phyloP scores from a whole-genome alignment of 345 rosid species.

The Citrus medica region DNA sequence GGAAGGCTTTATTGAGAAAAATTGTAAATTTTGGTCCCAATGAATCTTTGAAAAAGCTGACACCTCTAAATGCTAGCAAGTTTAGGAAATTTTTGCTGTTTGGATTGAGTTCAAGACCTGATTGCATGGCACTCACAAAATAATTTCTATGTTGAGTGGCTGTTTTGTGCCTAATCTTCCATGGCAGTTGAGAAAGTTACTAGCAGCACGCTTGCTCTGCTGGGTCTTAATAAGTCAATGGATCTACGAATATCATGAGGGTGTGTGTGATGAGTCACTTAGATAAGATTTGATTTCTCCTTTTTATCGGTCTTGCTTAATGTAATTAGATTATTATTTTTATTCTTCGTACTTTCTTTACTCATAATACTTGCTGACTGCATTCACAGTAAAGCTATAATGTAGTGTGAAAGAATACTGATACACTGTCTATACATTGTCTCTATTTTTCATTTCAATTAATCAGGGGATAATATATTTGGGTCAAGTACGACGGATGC shows the following conservation, averaged over 20 bases:
- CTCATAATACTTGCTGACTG: neutral
- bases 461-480: slow-evolving; percentile 87
- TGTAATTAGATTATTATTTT: neutral
- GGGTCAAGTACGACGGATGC: slow-evolving; percentile 82
- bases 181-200: neutral
- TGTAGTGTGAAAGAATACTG: neutral
- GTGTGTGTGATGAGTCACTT: neutral
- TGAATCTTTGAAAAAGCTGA: neutral
- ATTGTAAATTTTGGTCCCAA: neutral
- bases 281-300: neutral
- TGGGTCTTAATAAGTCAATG: neutral
- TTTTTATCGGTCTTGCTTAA: neutral
- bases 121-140: neutral
- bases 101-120: neutral
- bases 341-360: neutral
- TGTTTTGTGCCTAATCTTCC: neutral
- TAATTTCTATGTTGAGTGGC: neutral
- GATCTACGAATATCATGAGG: neutral
- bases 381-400: neutral
- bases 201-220: neutral
- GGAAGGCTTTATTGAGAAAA: neutral
- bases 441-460: slow-evolving; percentile 7
- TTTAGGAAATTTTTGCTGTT: too few species aligned
- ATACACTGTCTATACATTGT: too few species aligned
- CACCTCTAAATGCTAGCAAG: neutral